These are phyloP conservation scores for Carex littledalei DNA, from an alignment of 176 grass and related monocot species.

Conservation along the genomic window DNA sequence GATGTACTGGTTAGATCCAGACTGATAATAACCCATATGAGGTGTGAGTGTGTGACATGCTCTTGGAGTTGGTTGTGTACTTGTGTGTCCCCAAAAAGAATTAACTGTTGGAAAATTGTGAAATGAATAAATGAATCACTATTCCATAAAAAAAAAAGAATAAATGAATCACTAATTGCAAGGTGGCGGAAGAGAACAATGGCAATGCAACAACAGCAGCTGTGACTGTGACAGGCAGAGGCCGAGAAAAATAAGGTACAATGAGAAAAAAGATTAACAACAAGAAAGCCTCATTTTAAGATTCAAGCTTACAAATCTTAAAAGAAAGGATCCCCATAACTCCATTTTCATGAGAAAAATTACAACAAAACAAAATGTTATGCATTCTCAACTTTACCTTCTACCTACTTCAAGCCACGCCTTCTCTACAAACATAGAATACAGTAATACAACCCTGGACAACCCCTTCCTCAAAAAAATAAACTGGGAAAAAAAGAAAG, in stretches of 20 bases:
- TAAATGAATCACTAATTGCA: neutral
- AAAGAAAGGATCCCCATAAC: neutral
- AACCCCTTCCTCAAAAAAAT: neutral
- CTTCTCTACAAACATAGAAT: constrained; percentile 2
- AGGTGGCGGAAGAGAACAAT: neutral
- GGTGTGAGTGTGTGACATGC: too few species aligned
- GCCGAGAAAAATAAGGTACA: neutral
- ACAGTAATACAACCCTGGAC: neutral
- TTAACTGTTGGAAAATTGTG: neutral
- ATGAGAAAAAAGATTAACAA: neutral
- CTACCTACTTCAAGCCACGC: neutral
- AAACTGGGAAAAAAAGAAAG: neutral
- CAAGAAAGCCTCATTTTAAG: neutral
- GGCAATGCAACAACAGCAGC: neutral
- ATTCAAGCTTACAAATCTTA: neutral
- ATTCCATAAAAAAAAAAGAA: neutral
- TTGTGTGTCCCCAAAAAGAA: neutral
- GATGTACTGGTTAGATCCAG: neutral
- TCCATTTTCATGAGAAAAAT: neutral
- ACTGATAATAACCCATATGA: neutral
- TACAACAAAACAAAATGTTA: constrained; percentile 2
- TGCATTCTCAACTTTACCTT: neutral
- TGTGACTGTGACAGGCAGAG: neutral
- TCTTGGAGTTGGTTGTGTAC: neutral
- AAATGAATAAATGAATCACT: neutral